Conservation (phyloP, 2,329 filamentous ascomycete genomes). For the Arthrocladium fulminans region DNA sequence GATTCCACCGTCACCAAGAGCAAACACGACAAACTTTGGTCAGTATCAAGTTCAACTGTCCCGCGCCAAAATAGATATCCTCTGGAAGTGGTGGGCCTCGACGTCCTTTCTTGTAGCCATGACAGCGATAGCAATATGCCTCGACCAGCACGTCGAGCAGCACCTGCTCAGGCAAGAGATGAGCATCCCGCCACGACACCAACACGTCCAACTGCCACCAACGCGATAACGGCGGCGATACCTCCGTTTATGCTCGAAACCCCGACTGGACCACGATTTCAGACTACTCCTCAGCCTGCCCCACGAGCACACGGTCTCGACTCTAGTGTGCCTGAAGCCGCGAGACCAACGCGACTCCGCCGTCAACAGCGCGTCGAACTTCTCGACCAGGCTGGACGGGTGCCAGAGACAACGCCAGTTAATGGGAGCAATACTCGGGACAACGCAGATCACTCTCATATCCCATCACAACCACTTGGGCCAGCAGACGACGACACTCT, state of each 20-base stretch:
- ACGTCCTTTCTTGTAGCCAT: not conserved
- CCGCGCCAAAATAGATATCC: too few species aligned
- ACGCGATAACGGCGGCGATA: constrained; percentile 23
- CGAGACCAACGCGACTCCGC: constrained; percentile 7
- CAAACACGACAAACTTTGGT: not conserved
- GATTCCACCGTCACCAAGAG: not conserved
- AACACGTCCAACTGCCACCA: constrained; percentile 16
- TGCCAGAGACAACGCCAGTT: constrained; percentile 15
- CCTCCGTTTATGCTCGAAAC: constrained; percentile 25
- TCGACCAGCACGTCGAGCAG: constrained; percentile 20
- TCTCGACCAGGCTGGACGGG: constrained; percentile 2
- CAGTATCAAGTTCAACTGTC: not conserved
- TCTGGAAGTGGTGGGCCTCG: not conserved
- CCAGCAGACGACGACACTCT: constrained; percentile 14
- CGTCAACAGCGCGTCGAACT: constrained; percentile 10
- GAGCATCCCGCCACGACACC: constrained; percentile 17
- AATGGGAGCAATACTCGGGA: constrained; percentile 10
- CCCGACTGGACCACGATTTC: constrained; percentile 23
- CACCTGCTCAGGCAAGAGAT: constrained; percentile 12
- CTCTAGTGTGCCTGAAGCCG: constrained; percentile 16
- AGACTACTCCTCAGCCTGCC: constrained; percentile 16
- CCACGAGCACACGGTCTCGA: constrained; percentile 18
- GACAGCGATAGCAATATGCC: constrained; percentile 13
- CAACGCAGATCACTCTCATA: constrained; percentile 12
- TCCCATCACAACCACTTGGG: constrained; percentile 14